Base-by-base conservation (phyloP, 2,329 filamentous ascomycete genomes). In the Verticillium nubilum region DNA sequence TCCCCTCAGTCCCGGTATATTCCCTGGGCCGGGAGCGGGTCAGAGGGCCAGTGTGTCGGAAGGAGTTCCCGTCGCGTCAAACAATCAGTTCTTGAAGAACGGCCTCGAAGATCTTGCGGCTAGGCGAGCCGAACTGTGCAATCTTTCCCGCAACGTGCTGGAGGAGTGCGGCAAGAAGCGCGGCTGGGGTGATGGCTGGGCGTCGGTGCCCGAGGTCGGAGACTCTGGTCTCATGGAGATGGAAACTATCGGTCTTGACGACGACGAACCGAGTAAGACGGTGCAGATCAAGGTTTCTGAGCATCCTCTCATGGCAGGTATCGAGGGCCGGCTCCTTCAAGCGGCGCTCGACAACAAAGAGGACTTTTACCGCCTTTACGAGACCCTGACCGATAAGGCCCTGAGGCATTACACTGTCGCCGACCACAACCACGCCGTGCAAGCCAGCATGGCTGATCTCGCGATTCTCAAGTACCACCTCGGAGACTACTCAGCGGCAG, bases 81-180 rank as follows among this genome's bases (percentile, higher is more conserved):
- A 76, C 4, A 74, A 78, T 1, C 78, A 80, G 0, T 84, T 86
- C 59, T 73, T 83, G 17, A 87, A 86, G 62, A 68, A 76, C 6
- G 92, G 94, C 0, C 77, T 93, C 0, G 90, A 96, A 69, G 90
- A 96, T 58, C 78, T 98, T 26, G 91, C 93, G 35, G 90, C 91
- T 52, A 86, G 87, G 61, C 84, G 94, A 67, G 94, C 91, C 5
- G 92, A 97, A 68, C 80, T 98, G 2, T 89, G 92, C 62, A 78
- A 91, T 59, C 76, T 97, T 47, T 93, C 92, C 9, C 83, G 94
- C 59, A 91, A 90, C 63, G 84, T 95, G 5, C 78, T 98, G 0
- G 88, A 94, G 67, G 83, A 87, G 55, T 76, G 92, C 54, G 93
- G 91, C 2, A 86, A 84, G 67, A 84, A 85, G 60, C 79, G 85